phyloP scores from a whole-genome alignment of 2,329 filamentous ascomycete genomes.

The Leptodontidium sp. region DNA sequence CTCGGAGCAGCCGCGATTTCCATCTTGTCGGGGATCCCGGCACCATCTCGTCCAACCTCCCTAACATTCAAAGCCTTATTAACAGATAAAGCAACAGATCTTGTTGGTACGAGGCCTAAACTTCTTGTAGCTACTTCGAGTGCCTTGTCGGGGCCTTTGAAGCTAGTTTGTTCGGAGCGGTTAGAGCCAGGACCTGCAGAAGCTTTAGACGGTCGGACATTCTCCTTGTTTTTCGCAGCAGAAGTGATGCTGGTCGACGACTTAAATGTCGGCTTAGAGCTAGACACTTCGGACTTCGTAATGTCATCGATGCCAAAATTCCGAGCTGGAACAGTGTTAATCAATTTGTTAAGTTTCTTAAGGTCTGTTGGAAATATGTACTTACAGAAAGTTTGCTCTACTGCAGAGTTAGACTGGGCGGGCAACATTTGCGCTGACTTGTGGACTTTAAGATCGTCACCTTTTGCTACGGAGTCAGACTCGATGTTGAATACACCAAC shows the following conservation, averaged over 20 bases:
- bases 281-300: neutral
- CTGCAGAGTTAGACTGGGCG: neutral
- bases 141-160: neutral
- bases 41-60: neutral
- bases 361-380: neutral
- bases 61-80: neutral
- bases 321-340: neutral
- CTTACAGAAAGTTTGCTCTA: neutral
- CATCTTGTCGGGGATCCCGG: neutral
- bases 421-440: neutral
- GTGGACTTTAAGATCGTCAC: neutral
- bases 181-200: neutral
- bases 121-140: neutral
- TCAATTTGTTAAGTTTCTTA: neutral
- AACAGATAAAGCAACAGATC: neutral
- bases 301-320: too few relatives aligned
- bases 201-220: neutral
- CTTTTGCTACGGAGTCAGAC: neutral
- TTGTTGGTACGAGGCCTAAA: neutral
- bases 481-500: neutral
- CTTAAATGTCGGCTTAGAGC: neutral
- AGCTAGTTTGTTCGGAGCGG: neutral
- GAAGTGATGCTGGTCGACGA: neutral
- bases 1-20: neutral
- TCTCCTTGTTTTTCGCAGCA: slow-evolving; percentile 1